phyloP scores from a whole-genome alignment of 2,329 filamentous ascomycete species.

The Aulographum hederae region DNA sequence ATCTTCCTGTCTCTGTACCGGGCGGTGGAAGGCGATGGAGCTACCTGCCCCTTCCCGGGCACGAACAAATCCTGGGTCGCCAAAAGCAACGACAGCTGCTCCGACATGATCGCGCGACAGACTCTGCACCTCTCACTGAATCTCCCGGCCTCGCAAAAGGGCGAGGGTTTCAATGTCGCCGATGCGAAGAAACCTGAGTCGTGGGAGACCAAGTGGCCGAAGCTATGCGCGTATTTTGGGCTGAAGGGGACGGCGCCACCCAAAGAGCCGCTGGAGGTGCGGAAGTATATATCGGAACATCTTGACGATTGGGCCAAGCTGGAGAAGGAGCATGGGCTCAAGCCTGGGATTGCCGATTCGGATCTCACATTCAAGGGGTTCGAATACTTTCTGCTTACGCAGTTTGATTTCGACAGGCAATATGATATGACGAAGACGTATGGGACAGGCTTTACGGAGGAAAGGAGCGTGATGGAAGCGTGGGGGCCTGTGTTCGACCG shows the following conservation, averaged over 20 bases:
- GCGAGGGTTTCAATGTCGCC: slow-evolving; percentile 10
- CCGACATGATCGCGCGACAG: slow-evolving; percentile 16
- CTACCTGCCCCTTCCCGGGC: slow-evolving; percentile 19
- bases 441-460: slow-evolving; percentile 22
- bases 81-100: slow-evolving; percentile 15
- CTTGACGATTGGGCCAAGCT: slow-evolving; percentile 13
- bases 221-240: slow-evolving; percentile 11
- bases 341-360: slow-evolving; percentile 19
- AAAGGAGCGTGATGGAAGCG: slow-evolving; percentile 17
- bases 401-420: slow-evolving; percentile 26
- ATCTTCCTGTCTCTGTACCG: slow-evolving; percentile 17
- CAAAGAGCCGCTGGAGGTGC: slow-evolving; percentile 13
- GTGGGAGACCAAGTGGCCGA: slow-evolving; percentile 11
- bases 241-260: slow-evolving; percentile 9
- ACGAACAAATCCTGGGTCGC: slow-evolving; percentile 14
- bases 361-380: slow-evolving; percentile 18
- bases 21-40: slow-evolving; percentile 16
- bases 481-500: slow-evolving; percentile 26
- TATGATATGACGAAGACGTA: slow-evolving; percentile 27
- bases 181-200: slow-evolving; percentile 6
- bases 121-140: slow-evolving; percentile 8
- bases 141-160: slow-evolving; percentile 6
- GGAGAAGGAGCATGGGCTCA: slow-evolving; percentile 18
- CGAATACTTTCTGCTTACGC: slow-evolving; percentile 23
- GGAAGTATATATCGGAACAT: slow-evolving; percentile 17